Evolutionary conservation across 2,329 filamentous ascomycete species (phyloP).

Genomic region (Fusarium equiseti): DNA sequence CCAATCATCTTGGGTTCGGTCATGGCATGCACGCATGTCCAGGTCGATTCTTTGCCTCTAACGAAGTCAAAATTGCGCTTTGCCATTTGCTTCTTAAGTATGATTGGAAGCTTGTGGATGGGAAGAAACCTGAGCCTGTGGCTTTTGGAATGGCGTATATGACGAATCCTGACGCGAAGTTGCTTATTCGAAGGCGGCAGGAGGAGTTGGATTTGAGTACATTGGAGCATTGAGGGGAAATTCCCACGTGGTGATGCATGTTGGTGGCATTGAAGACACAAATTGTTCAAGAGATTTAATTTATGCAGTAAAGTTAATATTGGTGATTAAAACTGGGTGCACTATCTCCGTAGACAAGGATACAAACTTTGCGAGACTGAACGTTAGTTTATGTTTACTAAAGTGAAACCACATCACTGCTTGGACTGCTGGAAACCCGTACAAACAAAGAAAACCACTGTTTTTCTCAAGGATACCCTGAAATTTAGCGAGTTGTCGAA

Average conservation of each 20-base stretch:
- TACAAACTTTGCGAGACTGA: too few species aligned
- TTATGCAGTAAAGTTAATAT: too few species aligned
- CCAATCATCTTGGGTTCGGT: constrained; percentile 63
- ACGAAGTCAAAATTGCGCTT: constrained; percentile 65
- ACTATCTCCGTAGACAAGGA: too few species aligned
- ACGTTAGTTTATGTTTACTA: too few species aligned
- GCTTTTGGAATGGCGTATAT: not conserved
- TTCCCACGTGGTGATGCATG: rapidly evolving
- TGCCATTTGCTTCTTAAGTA: constrained; percentile 63
- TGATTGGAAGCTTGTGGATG: constrained; percentile 49
- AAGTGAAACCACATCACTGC: too few species aligned
- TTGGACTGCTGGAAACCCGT: too few species aligned
- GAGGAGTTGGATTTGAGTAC: not conserved
- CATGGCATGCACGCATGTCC: constrained; percentile 66
- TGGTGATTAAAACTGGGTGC: too few species aligned
- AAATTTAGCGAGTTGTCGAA: not conserved
- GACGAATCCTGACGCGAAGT: not conserved
- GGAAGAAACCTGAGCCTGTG: not conserved
- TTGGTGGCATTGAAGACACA: rapidly evolving
- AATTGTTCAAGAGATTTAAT: too few species aligned
- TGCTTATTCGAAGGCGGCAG: not conserved
- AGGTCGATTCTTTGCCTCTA: constrained; percentile 65
- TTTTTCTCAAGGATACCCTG: not conserved
- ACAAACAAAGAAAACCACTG: not conserved
- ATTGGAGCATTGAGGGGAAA: not conserved